phyloP scores from a whole-genome alignment of 306 rosid species.

The Urtica urens region DNA sequence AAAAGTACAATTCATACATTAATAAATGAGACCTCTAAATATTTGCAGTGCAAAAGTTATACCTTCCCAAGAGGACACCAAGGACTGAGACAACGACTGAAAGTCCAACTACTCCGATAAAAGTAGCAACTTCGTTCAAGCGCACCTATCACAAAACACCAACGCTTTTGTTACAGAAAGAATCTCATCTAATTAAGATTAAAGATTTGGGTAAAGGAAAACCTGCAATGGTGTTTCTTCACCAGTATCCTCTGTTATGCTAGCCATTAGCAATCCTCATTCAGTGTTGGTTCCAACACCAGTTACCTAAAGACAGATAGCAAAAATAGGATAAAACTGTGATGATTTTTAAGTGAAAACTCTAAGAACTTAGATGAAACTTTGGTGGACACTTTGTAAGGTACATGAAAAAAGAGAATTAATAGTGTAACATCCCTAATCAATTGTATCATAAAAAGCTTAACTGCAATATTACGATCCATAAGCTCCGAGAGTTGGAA shows the following conservation, averaged over 20 bases:
- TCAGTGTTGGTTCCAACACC: slow-evolving; percentile 96
- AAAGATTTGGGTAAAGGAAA: slow-evolving; percentile 12
- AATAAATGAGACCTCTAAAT: not conserved
- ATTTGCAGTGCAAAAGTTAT: slow-evolving; percentile 10
- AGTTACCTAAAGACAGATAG: slow-evolving; percentile 70
- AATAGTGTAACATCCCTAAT: no score
- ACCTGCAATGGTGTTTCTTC: slow-evolving; percentile 99
- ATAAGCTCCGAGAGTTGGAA: not conserved
- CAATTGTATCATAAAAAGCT: no score
- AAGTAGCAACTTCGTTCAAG: slow-evolving; percentile 96
- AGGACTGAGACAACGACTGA: slow-evolving; percentile 71
- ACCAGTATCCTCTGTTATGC: slow-evolving; percentile 91
- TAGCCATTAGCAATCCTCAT: slow-evolving; percentile 99
- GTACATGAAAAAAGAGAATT: no score
- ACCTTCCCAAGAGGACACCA: slow-evolving; percentile 76
- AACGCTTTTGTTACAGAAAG: not conserved
- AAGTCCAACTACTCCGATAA: slow-evolving; percentile 92
- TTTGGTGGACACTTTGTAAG: no score
- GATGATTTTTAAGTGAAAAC: no score
- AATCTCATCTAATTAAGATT: no score
- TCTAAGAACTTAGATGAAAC: no score
- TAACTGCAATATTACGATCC: not conserved
- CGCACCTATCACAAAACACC: slow-evolving; percentile 58
- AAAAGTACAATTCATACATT: slow-evolving; percentile 12
- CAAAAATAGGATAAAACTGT: no score